Evolutionary conservation across 331 rosid genomes (phyloP).

Genomic region (Rhamnella rubrinervis): DNA sequence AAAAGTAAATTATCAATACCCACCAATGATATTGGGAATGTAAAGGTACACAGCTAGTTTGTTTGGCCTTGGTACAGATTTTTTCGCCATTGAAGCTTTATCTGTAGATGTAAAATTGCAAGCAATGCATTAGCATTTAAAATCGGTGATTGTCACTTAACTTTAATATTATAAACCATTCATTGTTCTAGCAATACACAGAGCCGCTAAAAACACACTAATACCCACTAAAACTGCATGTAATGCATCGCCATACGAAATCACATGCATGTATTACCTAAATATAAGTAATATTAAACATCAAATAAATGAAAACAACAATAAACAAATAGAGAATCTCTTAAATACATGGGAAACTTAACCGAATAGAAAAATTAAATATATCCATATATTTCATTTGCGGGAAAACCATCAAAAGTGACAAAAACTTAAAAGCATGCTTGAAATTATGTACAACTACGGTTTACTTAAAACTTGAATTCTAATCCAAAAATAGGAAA

Average conservation of each 20-base stretch:
- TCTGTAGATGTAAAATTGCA: constrained; percentile 28
- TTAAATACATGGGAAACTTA: too few species aligned
- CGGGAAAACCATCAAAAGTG: background rate
- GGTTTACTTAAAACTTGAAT: background rate
- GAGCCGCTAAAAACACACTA: background rate
- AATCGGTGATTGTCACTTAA: constrained; percentile 21
- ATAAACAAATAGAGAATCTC: too few species aligned
- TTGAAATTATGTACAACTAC: background rate
- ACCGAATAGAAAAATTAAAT: background rate
- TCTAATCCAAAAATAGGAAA: background rate
- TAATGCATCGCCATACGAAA: too few species aligned
- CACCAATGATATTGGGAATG: constrained; percentile 88
- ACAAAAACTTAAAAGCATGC: background rate
- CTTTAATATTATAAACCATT: background rate
- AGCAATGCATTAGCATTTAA: constrained; percentile 22
- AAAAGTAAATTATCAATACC: constrained; percentile 34
- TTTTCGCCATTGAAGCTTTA: constrained; percentile 70
- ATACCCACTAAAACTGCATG: background rate
- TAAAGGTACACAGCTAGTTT: constrained; percentile 84
- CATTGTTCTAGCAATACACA: background rate
- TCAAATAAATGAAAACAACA: too few species aligned
- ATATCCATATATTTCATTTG: too few species aligned
- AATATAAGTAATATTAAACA: too few species aligned
- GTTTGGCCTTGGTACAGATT: constrained; percentile 46
- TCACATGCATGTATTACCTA: too few species aligned